phyloP scores from a whole-genome alignment of 2,329 filamentous ascomycete species.

The Kalmusia sp. region DNA sequence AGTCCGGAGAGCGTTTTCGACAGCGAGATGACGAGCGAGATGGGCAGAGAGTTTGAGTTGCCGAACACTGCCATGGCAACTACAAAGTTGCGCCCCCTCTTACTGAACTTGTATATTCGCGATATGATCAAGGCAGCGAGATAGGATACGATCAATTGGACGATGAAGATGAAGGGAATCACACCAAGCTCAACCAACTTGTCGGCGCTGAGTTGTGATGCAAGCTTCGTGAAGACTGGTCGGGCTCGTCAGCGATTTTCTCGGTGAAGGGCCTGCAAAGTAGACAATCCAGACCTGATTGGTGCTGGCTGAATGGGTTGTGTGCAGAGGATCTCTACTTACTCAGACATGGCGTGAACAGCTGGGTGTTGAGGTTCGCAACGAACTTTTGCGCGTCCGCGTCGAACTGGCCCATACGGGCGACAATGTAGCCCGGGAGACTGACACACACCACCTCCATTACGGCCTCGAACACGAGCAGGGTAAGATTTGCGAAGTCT shows the following conservation, averaged over 20 bases:
- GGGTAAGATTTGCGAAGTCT: conserved; percentile 70
- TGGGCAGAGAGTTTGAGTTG: conserved; percentile 97
- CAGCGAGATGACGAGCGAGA: conserved; percentile 92
- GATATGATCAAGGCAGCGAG: conserved; percentile 74
- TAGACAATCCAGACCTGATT: too few species aligned
- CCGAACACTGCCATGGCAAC: conserved; percentile 97
- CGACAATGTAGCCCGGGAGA: conserved; percentile 91
- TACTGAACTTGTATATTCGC: conserved; percentile 79
- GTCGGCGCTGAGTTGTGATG: conserved; percentile 89
- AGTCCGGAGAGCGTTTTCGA: conserved; percentile 90
- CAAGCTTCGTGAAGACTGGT: conserved; percentile 93
- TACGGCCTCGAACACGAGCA: conserved; percentile 93
- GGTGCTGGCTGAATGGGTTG: too few species aligned
- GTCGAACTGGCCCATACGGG: conserved; percentile 89
- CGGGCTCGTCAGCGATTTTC: conserved; percentile 16
- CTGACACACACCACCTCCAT: conserved; percentile 95
- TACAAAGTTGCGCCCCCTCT: conserved; percentile 90
- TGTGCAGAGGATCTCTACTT: too few species aligned
- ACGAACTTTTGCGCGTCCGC: conserved; percentile 96
- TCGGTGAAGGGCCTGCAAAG: too few species aligned
- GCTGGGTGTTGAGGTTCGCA: conserved; percentile 92
- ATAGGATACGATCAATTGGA: conserved; percentile 90
- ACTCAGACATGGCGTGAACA: conserved; percentile 98
- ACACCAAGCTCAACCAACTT: conserved; percentile 90
- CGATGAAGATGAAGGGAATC: conserved; percentile 91